Percentiles rank a stretch among this genome's conserved stretches.
phyloP scores from a whole-genome alignment of 2,329 filamentous ascomycete species.

The Monilinia fructigena region DNA sequence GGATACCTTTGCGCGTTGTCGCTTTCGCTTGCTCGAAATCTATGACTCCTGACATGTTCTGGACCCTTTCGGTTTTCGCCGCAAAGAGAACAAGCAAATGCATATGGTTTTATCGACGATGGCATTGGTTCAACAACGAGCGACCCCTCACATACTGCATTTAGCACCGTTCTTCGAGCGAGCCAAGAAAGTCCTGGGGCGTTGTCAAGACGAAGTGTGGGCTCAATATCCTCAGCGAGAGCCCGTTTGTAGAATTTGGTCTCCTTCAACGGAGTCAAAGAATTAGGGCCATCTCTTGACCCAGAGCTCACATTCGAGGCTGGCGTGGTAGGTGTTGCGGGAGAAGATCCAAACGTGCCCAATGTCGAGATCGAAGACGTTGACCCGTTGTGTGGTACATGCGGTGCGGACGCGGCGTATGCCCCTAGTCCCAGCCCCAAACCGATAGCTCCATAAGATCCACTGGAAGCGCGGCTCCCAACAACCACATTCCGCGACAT shows the following conservation, averaged over 20 bases:
- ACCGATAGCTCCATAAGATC: constrained; percentile 61
- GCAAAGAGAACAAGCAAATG: constrained; percentile 70
- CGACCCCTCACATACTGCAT: constrained; percentile 78
- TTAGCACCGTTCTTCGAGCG: constrained; percentile 79
- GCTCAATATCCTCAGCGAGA: constrained; percentile 88
- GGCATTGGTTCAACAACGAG: constrained; percentile 88
- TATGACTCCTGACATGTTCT: constrained; percentile 73
- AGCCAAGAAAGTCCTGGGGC: constrained; percentile 94
- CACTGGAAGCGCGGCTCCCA: constrained; percentile 67
- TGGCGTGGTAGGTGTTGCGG: constrained; percentile 58
- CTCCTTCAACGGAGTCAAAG: constrained; percentile 72
- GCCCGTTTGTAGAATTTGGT: constrained; percentile 92
- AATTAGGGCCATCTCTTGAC: constrained; percentile 42
- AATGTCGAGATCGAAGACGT: constrained; percentile 56
- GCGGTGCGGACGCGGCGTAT: constrained; percentile 43
- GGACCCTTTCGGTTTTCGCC: constrained; percentile 75
- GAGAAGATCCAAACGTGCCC: constrained; percentile 52
- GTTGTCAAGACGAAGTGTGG: constrained; percentile 82
- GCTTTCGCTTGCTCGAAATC: constrained; percentile 84
- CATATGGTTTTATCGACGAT: constrained; percentile 48
- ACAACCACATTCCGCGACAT: constrained; percentile 57
- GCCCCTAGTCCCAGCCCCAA: constrained; percentile 48
- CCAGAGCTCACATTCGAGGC: constrained; percentile 52
- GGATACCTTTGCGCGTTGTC: constrained; percentile 87
- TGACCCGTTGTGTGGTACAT: constrained; percentile 57